Percentiles rank a stretch among this genome's conserved stretches.
These are phyloP conservation scores for Deinandra increscens DNA, from an alignment of 129 eudicot genomes.

Conservation along the genomic window DNA sequence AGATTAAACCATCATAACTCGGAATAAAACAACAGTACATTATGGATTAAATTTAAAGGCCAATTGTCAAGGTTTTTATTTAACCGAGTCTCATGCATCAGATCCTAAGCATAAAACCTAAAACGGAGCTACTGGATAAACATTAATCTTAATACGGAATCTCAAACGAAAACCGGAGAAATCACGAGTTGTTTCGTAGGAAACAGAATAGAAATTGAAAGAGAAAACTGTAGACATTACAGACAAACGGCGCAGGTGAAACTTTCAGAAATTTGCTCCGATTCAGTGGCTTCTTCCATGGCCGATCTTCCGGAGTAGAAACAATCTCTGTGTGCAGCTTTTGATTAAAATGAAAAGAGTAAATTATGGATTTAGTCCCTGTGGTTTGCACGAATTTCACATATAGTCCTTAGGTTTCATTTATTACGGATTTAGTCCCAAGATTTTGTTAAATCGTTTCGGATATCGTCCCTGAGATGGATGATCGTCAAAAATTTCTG, in stretches of 20 bases:
- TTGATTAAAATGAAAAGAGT: background rate
- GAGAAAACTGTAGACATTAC: conserved; percentile 29
- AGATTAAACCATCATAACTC: background rate
- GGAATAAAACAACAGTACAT: background rate
- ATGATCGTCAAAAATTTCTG: too few species aligned
- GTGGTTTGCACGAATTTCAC: too few species aligned
- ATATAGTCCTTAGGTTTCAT: too few species aligned
- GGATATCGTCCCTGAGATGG: too few species aligned
- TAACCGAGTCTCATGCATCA: background rate
- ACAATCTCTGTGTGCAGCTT: conserved; percentile 10
- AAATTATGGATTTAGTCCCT: too few species aligned
- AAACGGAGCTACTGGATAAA: background rate
- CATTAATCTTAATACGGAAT: background rate
- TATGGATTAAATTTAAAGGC: background rate
- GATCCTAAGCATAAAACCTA: conserved; percentile 8
- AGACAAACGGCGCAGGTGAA: conserved; percentile 68
- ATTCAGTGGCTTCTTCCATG: conserved; percentile 38
- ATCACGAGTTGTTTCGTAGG: conserved; percentile 1
- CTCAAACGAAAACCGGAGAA: background rate
- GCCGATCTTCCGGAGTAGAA: conserved; percentile 21
- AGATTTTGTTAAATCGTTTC: too few species aligned
- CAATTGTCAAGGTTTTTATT: background rate
- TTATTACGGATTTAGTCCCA: too few species aligned
- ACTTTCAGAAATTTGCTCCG: conserved; percentile 50
- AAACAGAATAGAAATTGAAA: background rate